phyloP scores from a whole-genome alignment of 345 rosid genomes.

The Carallia brachiata region DNA sequence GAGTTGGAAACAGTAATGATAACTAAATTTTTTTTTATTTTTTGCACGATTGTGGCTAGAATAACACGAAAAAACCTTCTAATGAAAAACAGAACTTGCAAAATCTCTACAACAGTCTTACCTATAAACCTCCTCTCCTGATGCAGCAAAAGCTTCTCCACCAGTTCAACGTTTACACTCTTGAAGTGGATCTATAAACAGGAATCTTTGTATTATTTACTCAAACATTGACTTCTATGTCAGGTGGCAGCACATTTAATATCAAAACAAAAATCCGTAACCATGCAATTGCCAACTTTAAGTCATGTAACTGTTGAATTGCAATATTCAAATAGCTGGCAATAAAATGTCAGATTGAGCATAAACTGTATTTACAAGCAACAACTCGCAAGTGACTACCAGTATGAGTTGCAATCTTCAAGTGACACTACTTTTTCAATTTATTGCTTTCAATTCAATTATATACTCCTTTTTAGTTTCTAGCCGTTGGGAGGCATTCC shows the following conservation, averaged over 20 bases:
- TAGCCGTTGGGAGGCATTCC: not conserved
- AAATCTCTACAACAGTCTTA: constrained; percentile 16
- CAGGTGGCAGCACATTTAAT: not conserved
- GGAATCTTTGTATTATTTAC: not conserved
- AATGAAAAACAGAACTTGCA: not conserved
- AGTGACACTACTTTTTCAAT: not conserved
- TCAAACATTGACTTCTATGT: not conserved
- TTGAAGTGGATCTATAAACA: constrained; percentile 71
- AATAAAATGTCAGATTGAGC: constrained; percentile 6
- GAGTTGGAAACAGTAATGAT: too few relatives aligned
- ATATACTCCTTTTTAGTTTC: not conserved
- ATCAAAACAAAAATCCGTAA: constrained; percentile 1
- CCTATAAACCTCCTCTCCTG: constrained; percentile 65
- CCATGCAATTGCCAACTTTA: constrained; percentile 1
- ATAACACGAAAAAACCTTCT: not conserved
- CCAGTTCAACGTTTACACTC: constrained; percentile 66
- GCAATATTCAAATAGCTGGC: not conserved
- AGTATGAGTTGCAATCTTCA: not conserved
- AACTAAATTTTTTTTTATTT: too few relatives aligned
- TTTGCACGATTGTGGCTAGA: not conserved
- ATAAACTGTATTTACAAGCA: not conserved
- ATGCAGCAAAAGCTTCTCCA: constrained; percentile 70
- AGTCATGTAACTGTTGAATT: not conserved
- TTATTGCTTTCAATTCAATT: not conserved
- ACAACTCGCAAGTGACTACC: not conserved